Percentiles rank a stretch among this genome's conserved stretches.
These are phyloP conservation scores for Solanum bukasovii DNA, from an alignment of 257 asterid species.

Conservation along the genomic window DNA sequence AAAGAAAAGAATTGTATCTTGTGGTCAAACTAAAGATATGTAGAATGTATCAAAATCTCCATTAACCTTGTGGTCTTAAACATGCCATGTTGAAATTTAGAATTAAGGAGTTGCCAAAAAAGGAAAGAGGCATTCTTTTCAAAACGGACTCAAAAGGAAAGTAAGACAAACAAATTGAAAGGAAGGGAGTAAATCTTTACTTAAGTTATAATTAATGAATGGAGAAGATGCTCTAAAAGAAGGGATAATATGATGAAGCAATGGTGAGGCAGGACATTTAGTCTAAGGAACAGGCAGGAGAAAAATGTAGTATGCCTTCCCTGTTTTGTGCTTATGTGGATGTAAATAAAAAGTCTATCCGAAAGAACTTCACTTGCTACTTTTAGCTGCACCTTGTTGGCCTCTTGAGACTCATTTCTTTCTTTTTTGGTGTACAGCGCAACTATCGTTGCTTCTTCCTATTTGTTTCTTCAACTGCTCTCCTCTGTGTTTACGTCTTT, in stretches of 20 bases:
- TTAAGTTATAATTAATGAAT: neutral
- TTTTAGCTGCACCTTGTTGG: neutral
- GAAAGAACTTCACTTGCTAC: neutral
- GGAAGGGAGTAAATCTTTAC: neutral
- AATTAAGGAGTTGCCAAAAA: neutral
- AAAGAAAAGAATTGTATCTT: neutral
- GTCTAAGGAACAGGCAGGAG: neutral
- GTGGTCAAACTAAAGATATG: neutral
- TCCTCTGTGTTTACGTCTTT: conserved; percentile 50
- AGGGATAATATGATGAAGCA: neutral
- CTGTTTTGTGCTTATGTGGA: neutral
- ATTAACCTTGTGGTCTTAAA: neutral
- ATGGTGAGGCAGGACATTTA: neutral
- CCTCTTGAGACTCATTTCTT: neutral
- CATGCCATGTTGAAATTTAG: neutral
- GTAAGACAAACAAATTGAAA: neutral
- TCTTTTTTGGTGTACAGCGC: conserved; percentile 40
- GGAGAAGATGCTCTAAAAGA: neutral
- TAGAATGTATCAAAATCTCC: neutral
- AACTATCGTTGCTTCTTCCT: conserved; percentile 68
- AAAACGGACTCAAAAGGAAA: neutral
- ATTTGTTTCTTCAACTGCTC: conserved; percentile 51
- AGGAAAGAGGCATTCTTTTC: neutral
- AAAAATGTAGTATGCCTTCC: neutral
- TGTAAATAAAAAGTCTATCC: neutral